Evolutionary conservation across 129 eudicot genomes (phyloP), one percentile per base, ranked within the genome.

Genomic region (Silybum marianum): DNA sequence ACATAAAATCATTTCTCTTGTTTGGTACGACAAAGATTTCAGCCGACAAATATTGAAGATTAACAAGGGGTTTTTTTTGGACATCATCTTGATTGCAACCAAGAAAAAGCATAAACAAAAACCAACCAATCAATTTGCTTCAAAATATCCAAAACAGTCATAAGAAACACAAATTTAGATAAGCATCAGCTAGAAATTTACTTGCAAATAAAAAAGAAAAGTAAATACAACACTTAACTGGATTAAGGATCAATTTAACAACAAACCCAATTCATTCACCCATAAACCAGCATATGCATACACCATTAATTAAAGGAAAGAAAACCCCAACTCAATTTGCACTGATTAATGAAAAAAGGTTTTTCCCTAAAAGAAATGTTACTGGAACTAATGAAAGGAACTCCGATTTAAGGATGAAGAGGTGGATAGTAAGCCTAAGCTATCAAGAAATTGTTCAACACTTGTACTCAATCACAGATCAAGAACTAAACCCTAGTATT

Each of bases 241-340:
- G 30, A 71, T 76, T 18, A 74, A 30, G 36, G 73, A 58, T 30
- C 60, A 38, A 68, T 63, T 21, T 36, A 77, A 21, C 72, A 21
- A 63, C 3, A 14, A 69, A 69, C 22, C 66, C 39, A 25, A 25
- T 7, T 26, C 39, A 26, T 6, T 25, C 0, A 68, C 18, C 18
- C 34, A 26, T 7, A 25, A 67, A 67, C 13, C 3, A 72, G 19
- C 1, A 54, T 54, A 54, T 18, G 21, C 65, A 16, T 14, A 54
- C 19, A 60, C 67, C 36, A 32, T 2, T 11, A 66, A 23, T 23
- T 66, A 11, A 24, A 3, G 48, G 13, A 40, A 40, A 1, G 13
- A 44, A 36, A 51, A 54, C 28, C 13, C 48, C 44, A 28, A 75
- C 1, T 75, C 26, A 58, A 25, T 54, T 16, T 75, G 44, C 44